Percentiles rank a stretch among this genome's conserved stretches.
These are phyloP conservation scores for Pyrenophora teres DNA, from an alignment of 2,329 filamentous ascomycete species.

Conservation along the genomic window DNA sequence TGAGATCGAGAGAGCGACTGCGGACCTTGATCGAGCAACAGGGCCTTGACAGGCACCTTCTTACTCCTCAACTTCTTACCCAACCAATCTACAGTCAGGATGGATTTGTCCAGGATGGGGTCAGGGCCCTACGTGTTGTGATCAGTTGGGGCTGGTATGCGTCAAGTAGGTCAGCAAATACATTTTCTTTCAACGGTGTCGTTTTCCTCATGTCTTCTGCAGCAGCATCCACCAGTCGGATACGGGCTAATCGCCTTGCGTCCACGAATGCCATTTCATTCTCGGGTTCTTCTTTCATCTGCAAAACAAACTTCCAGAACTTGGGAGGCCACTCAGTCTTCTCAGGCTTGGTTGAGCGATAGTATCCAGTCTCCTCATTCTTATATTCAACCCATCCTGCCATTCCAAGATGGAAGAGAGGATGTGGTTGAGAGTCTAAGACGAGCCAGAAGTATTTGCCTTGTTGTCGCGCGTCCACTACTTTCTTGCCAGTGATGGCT, in stretches of 20 bases:
- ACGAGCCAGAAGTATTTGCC: constrained; percentile 98
- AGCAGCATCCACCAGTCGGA: constrained; percentile 81
- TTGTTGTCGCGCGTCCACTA: constrained; percentile 75
- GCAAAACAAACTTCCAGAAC: constrained; percentile 84
- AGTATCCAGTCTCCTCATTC: constrained; percentile 77
- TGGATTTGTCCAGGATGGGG: constrained; percentile 79
- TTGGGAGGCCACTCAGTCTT: constrained; percentile 81
- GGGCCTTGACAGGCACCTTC: constrained; percentile 84
- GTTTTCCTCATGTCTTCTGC: constrained; percentile 75
- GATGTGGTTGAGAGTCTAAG: constrained; percentile 77
- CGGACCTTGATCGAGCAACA: constrained; percentile 76
- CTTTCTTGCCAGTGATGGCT: constrained; percentile 75
- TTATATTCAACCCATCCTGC: constrained; percentile 80
- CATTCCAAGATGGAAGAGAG: constrained; percentile 83
- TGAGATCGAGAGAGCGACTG: background rate
- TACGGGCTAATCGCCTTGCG: constrained; percentile 74
- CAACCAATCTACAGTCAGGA: constrained; percentile 78
- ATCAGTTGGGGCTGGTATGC: no score
- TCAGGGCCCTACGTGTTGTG: constrained; percentile 64
- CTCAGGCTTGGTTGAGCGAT: constrained; percentile 65
- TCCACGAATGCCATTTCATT: constrained; percentile 82
- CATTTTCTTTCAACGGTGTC: constrained; percentile 85
- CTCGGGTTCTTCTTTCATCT: constrained; percentile 64
- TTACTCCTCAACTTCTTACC: constrained; percentile 71
- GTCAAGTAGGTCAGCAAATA: no score